Evolutionary conservation across 768 basidiomycete genomes (phyloP), one percentile per base, ranked within the genome.

Genomic region (Boletus reticulatus): DNA sequence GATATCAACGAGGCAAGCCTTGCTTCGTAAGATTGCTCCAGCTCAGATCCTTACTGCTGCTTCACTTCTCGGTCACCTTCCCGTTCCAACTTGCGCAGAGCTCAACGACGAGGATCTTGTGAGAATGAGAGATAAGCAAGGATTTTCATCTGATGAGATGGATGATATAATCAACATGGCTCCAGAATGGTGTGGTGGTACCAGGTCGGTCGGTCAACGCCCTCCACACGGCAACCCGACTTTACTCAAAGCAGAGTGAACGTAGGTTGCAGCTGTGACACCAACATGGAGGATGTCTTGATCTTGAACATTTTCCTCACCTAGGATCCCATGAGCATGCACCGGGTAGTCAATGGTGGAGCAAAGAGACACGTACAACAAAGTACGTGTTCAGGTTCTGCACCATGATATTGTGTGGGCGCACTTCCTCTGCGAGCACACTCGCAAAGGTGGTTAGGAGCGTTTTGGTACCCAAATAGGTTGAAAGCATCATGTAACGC

Each of bases 301-400:
- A 98, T 95, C 72, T 94, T 97, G 42, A 92, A 94, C 74, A 99
- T 87, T 66, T 93, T 91, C 14, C 95, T 94, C 10, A 90, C 88
- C 93, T 95, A 62, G 36, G 12, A 48, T 43, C n/a, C 11, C 22
- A 16, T 43, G 38, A 52, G 43, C 4, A 53, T 16, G 13, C 5
- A 19, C 14, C 14, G 4, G 37, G 17, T 0, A 22, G 6, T 2
- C 27, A 41, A 55, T 48, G n/a, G n/a, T n/a, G n/a, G n/a, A n/a
- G n/a, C n/a, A n/a, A n/a, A 44, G 11, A 27, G 20, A 48, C 6
- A 82, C 87, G 46, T 71, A 94, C 95, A 47, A 99, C 94, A 68
- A 95, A 98, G 75, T 92, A 94, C 0, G 96, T 91, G 75, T 96
- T 94, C 56, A 94, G 75, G 65, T 93, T 82, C 68, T 91, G 83